Percentiles rank a stretch among this genome's conserved stretches.
phyloP scores from a whole-genome alignment of 2,329 filamentous ascomycete genomes.

The Zasmidium citrigriseum region DNA sequence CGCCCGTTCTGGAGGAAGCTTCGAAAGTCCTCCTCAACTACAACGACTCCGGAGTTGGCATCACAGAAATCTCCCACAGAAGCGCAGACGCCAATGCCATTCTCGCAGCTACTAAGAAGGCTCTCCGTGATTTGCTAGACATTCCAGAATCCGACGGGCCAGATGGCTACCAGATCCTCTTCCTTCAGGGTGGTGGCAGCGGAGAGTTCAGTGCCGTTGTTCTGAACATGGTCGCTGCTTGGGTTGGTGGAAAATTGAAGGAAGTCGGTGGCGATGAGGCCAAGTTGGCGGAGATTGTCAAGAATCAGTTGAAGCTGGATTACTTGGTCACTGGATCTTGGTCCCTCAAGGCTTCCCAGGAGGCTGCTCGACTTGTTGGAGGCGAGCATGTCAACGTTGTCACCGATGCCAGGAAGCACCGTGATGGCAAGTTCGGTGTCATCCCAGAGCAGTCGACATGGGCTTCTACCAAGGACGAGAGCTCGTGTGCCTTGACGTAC shows the following conservation, averaged over 20 bases:
- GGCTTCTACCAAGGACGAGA: constrained; percentile 66
- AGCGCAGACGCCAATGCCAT: constrained; percentile 77
- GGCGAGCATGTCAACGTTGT: constrained; percentile 78
- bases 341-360: constrained; percentile 85
- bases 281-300: constrained; percentile 64
- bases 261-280: constrained; percentile 55
- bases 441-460: constrained; percentile 78
- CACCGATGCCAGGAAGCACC: constrained; percentile 59
- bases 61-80: constrained; percentile 89
- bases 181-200: constrained; percentile 83
- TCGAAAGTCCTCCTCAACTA: constrained; percentile 79
- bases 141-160: constrained; percentile 79
- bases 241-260: constrained; percentile 64
- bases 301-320: constrained; percentile 74
- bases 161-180: constrained; percentile 81
- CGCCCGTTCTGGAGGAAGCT: constrained; percentile 71
- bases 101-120: constrained; percentile 74
- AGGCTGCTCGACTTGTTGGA: constrained; percentile 76
- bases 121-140: constrained; percentile 72
- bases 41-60: constrained; percentile 75
- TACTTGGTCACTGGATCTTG: constrained; percentile 90
- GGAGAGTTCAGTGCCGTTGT: constrained; percentile 82
- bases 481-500: constrained; percentile 72
- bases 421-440: constrained; percentile 76
- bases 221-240: constrained; percentile 81